Evolutionary conservation across 306 rosid species (phyloP).

Genomic region (Biancaea sappan): DNA sequence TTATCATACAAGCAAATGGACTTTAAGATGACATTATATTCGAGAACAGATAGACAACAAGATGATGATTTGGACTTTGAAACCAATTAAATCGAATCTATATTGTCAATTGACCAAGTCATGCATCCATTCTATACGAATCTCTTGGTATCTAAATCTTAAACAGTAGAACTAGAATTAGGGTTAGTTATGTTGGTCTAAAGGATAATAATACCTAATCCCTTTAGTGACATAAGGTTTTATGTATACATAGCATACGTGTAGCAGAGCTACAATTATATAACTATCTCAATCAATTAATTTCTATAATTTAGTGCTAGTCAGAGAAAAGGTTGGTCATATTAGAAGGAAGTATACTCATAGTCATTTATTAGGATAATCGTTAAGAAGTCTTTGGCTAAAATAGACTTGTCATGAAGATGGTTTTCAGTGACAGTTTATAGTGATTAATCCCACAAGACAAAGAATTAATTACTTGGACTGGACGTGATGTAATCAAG

Average conservation of each 20-base stretch:
- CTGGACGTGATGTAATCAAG: no score
- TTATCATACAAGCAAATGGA: neutral
- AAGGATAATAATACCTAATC: neutral
- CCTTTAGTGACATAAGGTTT: neutral
- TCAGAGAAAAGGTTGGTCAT: no score
- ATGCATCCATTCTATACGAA: slow-evolving; percentile 16
- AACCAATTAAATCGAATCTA: neutral
- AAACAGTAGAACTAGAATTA: neutral
- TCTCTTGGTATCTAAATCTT: neutral
- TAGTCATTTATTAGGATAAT: no score
- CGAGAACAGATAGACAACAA: slow-evolving; percentile 1
- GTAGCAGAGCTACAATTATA: neutral
- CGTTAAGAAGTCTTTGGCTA: no score
- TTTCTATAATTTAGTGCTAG: no score
- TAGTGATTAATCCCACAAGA: no score
- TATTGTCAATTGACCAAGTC: slow-evolving; percentile 7
- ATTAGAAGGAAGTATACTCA: no score
- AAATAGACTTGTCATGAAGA: no score
- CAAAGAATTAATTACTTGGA: no score
- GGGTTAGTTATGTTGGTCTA: neutral
- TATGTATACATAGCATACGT: neutral
- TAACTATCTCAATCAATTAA: no score
- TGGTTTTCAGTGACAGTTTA: no score
- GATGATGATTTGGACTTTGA: neutral
- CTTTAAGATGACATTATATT: neutral